Evolutionary conservation across 208 protist species (phyloP), one percentile per base, ranked within the genome.

Genomic region (Leishmania guyanensis): DNA sequence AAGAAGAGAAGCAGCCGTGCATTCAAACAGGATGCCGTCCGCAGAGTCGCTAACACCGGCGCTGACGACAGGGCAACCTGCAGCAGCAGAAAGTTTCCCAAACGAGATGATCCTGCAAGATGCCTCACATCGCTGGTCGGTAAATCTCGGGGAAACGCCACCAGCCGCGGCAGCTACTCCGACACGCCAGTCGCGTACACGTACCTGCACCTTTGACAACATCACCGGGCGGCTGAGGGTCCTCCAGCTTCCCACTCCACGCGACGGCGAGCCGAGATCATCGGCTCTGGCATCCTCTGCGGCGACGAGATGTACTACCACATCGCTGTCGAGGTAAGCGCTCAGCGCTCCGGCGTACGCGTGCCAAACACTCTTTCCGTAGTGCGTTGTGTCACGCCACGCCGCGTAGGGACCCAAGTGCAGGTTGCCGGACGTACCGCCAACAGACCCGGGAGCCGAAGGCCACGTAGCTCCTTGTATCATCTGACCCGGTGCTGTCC

Each of bases 321-420:
- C 62, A 36, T 89, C 84, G 5, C 70, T 71, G 16, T 60, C 82
- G 64, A 88, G 79, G 69, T 79, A 82, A 39, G 79, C 79, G 14
- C 85, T 78, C 56, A 93, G 36, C 53, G 90, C 90, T 14, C 84
- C 90, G n/a, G 80, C 86, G 50, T 84, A 90, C 16, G 87, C 88
- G 76, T 94, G 91, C 91, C 87, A 91, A 1, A 88, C 46, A 72
- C 91, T 94, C 77, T 88, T 92, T 2, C 65, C 80, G 71, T 91
- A 92, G 81, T 92, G 86, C 2, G 78, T 82, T 4, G 84, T 89
- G 39, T 56, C 51, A 17, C 89, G 83, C 91, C 91, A 94, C 1
- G 36, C 36, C 16, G 71, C 20, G 83, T 91, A 94, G 54, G 54
- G 65, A 12, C 29, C 50, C 1, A 5, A 60, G 50, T 39, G 10